phyloP scores from a whole-genome alignment of 495 filamentous ascomycete species.

The Zalerion maritima region DNA sequence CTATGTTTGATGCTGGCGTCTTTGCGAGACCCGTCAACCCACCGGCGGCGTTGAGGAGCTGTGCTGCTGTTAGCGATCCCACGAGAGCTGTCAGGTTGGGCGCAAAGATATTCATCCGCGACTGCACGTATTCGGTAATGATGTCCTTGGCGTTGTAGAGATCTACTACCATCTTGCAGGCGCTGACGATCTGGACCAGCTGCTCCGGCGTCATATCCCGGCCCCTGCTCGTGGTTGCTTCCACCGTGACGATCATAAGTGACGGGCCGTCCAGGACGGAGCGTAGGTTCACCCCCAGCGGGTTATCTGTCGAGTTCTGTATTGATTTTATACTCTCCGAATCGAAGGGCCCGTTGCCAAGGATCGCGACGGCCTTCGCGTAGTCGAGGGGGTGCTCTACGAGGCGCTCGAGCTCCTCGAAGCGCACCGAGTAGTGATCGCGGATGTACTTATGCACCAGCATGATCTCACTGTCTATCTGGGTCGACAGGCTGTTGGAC shows the following conservation, averaged over 20 bases:
- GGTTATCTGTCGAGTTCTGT: slow-evolving; percentile 56
- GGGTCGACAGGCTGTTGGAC: slow-evolving; percentile 72
- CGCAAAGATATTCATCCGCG: slow-evolving; percentile 90
- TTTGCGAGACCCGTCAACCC: slow-evolving; percentile 80
- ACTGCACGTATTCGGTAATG: slow-evolving; percentile 91
- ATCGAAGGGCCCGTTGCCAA: slow-evolving; percentile 86
- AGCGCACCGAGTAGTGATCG: slow-evolving; percentile 88
- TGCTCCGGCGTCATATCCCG: slow-evolving; percentile 59
- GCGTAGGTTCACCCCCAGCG: slow-evolving; percentile 57
- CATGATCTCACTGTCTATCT: slow-evolving; percentile 81
- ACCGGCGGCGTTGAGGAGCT: slow-evolving; percentile 86
- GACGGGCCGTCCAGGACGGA: slow-evolving; percentile 73
- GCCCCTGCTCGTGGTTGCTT: slow-evolving; percentile 79
- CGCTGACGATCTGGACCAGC: slow-evolving; percentile 56
- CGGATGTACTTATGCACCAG: slow-evolving; percentile 90
- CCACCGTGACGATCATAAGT: slow-evolving; percentile 90
- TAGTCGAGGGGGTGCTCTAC: slow-evolving; percentile 88
- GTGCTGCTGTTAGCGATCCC: slow-evolving; percentile 88
- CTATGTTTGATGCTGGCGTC: slow-evolving; percentile 82
- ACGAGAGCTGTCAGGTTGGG: slow-evolving; percentile 89
- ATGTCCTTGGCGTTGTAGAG: slow-evolving; percentile 78
- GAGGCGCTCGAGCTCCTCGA: slow-evolving; percentile 90
- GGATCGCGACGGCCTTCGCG: slow-evolving; percentile 85
- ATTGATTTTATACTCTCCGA: slow-evolving; percentile 64
- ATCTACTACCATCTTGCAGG: slow-evolving; percentile 74